phyloP scores from a whole-genome alignment of 2,329 filamentous ascomycete genomes.

The Karstenula rhodostoma region DNA sequence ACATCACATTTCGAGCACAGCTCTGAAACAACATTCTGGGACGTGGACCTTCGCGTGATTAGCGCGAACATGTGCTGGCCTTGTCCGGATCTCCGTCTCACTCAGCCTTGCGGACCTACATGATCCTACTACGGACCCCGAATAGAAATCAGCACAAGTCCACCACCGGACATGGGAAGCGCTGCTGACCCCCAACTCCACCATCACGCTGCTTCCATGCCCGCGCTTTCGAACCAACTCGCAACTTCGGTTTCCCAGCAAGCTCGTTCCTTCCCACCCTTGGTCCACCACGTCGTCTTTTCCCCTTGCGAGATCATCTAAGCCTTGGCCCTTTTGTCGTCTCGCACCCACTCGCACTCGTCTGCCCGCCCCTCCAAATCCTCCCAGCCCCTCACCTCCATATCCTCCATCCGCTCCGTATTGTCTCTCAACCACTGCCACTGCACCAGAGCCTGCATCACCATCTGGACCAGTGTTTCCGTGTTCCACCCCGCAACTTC shows the following conservation, averaged over 20 bases:
- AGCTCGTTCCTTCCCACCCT: neutral
- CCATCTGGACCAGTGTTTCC: conserved; percentile 16
- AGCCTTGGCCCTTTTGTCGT: conserved; percentile 14
- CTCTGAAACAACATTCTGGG: neutral
- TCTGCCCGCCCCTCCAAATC: conserved; percentile 32
- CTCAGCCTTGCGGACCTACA: conserved; percentile 15
- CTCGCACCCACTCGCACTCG: conserved; percentile 38
- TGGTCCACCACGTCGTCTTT: neutral
- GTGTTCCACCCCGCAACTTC: conserved; percentile 27
- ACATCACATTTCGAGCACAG: neutral
- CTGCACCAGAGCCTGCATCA: conserved; percentile 26
- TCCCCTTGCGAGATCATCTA: neutral
- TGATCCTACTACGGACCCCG: conserved; percentile 4
- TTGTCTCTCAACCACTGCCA: conserved; percentile 42
- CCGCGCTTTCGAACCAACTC: neutral
- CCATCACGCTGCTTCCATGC: neutral
- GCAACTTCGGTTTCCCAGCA: neutral
- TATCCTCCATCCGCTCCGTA: conserved; percentile 33
- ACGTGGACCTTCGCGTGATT: conserved; percentile 7
- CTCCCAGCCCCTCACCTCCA: conserved; percentile 35
- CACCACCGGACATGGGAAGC: conserved; percentile 3
- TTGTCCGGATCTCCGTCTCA: conserved; percentile 17
- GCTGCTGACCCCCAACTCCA: conserved; percentile 2
- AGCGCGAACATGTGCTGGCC: conserved; percentile 9
- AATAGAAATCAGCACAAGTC: neutral